Evolutionary conservation across 257 asterid species (phyloP).

Genomic region (Penstemon davidsonii): DNA sequence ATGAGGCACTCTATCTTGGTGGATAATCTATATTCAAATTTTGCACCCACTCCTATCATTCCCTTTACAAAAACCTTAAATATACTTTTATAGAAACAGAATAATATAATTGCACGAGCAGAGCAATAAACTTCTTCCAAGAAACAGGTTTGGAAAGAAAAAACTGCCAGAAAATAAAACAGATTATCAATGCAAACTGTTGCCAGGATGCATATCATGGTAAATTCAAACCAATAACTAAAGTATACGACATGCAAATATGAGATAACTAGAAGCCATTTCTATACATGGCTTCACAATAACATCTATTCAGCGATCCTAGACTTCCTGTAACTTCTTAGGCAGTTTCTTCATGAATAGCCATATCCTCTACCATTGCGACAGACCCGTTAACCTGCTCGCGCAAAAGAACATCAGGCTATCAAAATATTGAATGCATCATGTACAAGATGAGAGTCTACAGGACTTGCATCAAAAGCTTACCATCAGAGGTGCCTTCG

Average conservation of each 20-base stretch:
- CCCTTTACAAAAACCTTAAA: too few species aligned
- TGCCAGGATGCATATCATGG: neutral
- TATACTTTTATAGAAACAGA: too few species aligned
- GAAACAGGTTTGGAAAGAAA: neutral
- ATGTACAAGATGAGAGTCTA: neutral
- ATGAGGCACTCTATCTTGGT: too few species aligned
- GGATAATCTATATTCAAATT: too few species aligned
- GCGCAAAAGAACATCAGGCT: constrained; percentile 25
- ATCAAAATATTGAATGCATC: constrained; percentile 21
- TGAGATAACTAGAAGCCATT: neutral
- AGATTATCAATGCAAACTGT: neutral
- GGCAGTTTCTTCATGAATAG: constrained; percentile 33
- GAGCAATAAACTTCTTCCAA: too few species aligned
- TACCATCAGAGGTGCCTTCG: constrained; percentile 41
- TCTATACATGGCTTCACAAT: neutral
- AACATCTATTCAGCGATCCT: constrained; percentile 17
- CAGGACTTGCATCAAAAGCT: constrained; percentile 27
- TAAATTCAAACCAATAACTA: constrained; percentile 6
- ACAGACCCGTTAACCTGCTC: constrained; percentile 46
- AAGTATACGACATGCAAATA: neutral
- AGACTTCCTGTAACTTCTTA: constrained; percentile 22
- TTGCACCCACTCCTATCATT: too few species aligned
- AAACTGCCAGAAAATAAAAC: neutral
- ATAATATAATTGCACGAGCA: too few species aligned
- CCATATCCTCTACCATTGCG: constrained; percentile 35